These are phyloP conservation scores for Capsaspora owczarzaki DNA, from an alignment of 78 protist genomes.

Conservation along the genomic window DNA sequence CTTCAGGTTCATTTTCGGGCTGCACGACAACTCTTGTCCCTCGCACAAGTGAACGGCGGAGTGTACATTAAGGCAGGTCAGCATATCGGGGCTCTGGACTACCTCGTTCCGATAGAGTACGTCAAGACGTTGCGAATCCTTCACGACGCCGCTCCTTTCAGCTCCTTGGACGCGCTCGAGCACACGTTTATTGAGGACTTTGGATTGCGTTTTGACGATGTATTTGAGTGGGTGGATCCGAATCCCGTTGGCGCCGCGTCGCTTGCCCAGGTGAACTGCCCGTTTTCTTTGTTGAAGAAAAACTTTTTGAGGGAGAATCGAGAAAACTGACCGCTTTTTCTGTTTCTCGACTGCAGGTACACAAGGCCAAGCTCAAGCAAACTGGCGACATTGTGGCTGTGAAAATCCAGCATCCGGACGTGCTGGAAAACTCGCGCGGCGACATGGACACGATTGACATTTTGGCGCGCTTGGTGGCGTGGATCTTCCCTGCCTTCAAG, in stretches of 20 bases:
- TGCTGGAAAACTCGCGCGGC: neutral
- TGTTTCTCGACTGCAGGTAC: neutral
- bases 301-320: neutral
- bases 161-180: neutral
- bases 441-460: neutral
- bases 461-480: neutral
- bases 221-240: constrained; percentile 12
- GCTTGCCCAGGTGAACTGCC: constrained; percentile 45
- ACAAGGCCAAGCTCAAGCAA: neutral
- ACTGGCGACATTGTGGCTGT: constrained; percentile 6
- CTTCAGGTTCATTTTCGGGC: constrained; percentile 5
- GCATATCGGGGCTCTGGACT: constrained; percentile 24
- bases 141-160: constrained; percentile 22
- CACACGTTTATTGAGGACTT: neutral
- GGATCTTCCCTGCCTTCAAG: constrained; percentile 12
- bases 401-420: constrained; percentile 32
- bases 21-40: neutral
- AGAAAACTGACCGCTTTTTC: neutral
- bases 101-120: constrained; percentile 27
- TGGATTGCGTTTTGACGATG: neutral
- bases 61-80: constrained; percentile 34
- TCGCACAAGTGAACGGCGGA: neutral
- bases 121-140: neutral
- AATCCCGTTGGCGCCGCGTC: constrained; percentile 39
- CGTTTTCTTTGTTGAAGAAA: neutral